These are phyloP conservation scores for Podospora bellae-mahoneyi DNA, from an alignment of 495 filamentous ascomycete genomes.

Conservation along the genomic window DNA sequence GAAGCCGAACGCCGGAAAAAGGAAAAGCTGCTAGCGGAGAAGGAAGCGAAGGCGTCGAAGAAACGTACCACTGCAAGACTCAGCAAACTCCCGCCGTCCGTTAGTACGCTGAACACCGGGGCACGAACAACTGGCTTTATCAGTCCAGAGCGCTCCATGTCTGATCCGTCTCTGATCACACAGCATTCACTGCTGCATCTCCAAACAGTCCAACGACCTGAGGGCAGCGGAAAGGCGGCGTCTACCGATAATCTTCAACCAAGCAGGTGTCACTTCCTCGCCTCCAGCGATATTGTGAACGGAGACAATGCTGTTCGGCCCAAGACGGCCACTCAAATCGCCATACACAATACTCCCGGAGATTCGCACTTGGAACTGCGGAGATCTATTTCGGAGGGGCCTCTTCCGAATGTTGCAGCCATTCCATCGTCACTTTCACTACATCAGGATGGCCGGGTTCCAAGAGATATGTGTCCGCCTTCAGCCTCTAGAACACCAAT, in stretches of 20 bases:
- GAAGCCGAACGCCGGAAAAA: conserved; percentile 43
- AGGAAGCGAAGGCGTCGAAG: conserved; percentile 35
- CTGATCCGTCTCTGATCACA: conserved; percentile 29
- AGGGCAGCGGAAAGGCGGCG: conserved; percentile 16
- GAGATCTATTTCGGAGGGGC: conserved; percentile 17
- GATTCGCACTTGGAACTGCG: conserved; percentile 14
- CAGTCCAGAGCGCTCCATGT: conserved; percentile 31
- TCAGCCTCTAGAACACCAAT: conserved; percentile 35
- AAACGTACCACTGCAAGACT: conserved; percentile 28
- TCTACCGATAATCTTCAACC: conserved; percentile 28
- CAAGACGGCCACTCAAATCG: not conserved
- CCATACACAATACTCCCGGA: not conserved
- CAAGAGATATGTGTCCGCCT: conserved; percentile 30
- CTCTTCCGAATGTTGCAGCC: not conserved
- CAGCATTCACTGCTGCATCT: conserved; percentile 10
- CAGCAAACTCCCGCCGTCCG: conserved; percentile 34
- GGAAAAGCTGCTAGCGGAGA: conserved; percentile 41
- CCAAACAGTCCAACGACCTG: not conserved
- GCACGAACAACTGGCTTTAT: conserved; percentile 12
- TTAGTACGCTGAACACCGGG: conserved; percentile 22
- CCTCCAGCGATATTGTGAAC: conserved; percentile 18
- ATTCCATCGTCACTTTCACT: not conserved
- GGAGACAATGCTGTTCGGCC: not conserved
- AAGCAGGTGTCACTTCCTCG: conserved; percentile 26
- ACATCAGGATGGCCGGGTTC: conserved; percentile 16